phyloP scores from a whole-genome alignment of 768 basidiomycete genomes.

The Kwoniella heveanensis region DNA sequence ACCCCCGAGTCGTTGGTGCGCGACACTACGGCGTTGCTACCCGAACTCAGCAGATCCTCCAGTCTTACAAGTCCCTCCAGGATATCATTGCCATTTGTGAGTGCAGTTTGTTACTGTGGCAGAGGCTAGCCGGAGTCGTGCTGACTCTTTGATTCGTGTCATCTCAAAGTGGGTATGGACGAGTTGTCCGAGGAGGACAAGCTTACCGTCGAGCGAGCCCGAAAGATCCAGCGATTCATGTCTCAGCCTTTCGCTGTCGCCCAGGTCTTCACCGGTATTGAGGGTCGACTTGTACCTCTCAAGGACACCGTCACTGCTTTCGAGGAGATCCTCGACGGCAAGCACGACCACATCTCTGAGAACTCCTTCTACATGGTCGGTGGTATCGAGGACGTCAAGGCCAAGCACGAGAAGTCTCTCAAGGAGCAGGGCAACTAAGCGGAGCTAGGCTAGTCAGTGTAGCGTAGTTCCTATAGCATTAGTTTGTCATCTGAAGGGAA shows the following conservation, averaged over 20 bases:
- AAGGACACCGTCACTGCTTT: slow-evolving; percentile 76
- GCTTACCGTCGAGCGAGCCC: slow-evolving; percentile 94
- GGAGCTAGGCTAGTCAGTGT: background rate
- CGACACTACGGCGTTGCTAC: slow-evolving; percentile 98
- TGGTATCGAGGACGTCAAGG: slow-evolving; percentile 94
- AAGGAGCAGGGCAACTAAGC: slow-evolving; percentile 73
- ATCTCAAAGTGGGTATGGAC: slow-evolving; percentile 80
- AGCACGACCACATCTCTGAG: slow-evolving; percentile 87
- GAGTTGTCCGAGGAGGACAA: slow-evolving; percentile 99
- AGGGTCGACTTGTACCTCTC: slow-evolving; percentile 92
- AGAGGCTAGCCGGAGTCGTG: background rate
- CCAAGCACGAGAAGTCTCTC: slow-evolving; percentile 94
- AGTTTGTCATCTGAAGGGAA: background rate
- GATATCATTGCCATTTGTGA: slow-evolving; percentile 94
- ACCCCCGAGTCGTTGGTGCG: slow-evolving; percentile 91
- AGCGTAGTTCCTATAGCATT: background rate
- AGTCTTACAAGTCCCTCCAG: slow-evolving; percentile 60
- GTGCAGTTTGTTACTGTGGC: background rate
- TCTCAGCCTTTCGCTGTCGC: slow-evolving; percentile 99
- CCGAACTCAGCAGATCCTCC: slow-evolving; percentile 86
- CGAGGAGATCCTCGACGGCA: slow-evolving; percentile 92
- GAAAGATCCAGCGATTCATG: slow-evolving; percentile 99
- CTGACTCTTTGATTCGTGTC: slow-evolving; percentile 19
- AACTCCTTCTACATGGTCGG: slow-evolving; percentile 92
- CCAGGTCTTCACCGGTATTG: slow-evolving; percentile 99